These are phyloP conservation scores for Taiwanofungus camphoratus DNA, from an alignment of 1,284 basidiomycete genomes.

Conservation along the genomic window DNA sequence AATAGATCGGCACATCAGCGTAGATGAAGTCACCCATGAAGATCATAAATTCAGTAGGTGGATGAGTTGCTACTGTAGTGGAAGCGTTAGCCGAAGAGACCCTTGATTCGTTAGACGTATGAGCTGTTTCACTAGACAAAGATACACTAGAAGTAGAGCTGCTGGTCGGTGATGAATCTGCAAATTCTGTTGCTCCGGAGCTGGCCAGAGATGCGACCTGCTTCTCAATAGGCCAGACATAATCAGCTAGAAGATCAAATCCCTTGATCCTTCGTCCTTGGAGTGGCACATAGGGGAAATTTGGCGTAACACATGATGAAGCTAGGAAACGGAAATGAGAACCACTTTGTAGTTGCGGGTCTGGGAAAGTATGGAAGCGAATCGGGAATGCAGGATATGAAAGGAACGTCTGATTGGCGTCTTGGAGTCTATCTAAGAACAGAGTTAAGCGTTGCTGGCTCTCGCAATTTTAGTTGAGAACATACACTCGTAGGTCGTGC, in stretches of 20 bases:
- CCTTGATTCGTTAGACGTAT: background rate
- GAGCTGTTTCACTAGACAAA: no score
- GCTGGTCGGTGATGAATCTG: background rate
- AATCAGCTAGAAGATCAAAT: constrained; percentile 60
- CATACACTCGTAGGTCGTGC: constrained; percentile 70
- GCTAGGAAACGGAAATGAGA: constrained; percentile 62
- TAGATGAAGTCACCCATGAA: constrained; percentile 76
- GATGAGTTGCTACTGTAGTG: constrained; percentile 1
- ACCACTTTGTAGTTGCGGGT: constrained; percentile 47
- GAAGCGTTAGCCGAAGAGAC: background rate
- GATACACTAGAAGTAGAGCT: background rate
- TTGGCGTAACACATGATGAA: constrained; percentile 57
- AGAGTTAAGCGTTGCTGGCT: constrained; percentile 7
- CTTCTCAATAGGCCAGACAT: constrained; percentile 33
- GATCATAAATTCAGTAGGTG: constrained; percentile 49
- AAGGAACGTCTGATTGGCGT: constrained; percentile 38
- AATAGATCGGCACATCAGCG: constrained; percentile 65
- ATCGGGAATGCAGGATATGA: constrained; percentile 47
- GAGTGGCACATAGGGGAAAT: constrained; percentile 60
- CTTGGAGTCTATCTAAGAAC: constrained; percentile 45
- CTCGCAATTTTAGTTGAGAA: constrained; percentile 5
- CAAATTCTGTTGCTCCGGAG: background rate
- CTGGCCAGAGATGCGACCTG: constrained; percentile 5
- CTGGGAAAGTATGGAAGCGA: constrained; percentile 65
- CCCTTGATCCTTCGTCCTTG: constrained; percentile 53